These are phyloP conservation scores for Excoecaria cochinchinensis DNA, from an alignment of 345 rosid species.

Conservation along the genomic window DNA sequence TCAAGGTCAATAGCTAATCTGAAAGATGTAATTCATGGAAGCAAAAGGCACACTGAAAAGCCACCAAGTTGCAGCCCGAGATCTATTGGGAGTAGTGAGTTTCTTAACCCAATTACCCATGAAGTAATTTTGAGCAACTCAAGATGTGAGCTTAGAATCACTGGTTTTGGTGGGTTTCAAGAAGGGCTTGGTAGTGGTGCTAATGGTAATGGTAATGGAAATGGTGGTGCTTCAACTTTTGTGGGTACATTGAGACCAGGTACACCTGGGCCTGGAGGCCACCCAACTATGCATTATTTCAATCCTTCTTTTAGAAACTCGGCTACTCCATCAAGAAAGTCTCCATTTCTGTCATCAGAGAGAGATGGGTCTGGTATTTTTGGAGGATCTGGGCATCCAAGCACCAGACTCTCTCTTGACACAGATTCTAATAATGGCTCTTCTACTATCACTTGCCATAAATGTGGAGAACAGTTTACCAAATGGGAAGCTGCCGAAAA, in stretches of 20 bases:
- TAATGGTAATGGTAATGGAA: slow-evolving; percentile 11
- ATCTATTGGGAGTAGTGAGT: slow-evolving; percentile 98
- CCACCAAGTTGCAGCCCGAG: slow-evolving; percentile 97
- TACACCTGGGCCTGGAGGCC: slow-evolving; percentile 78
- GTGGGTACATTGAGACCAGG: slow-evolving; percentile 89
- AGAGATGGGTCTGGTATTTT: slow-evolving; percentile 54
- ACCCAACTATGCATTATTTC: slow-evolving; percentile 65
- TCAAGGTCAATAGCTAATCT: slow-evolving; percentile 99
- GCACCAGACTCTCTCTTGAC: slow-evolving; percentile 59
- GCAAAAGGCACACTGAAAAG: slow-evolving; percentile 85
- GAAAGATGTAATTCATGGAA: slow-evolving; percentile 96
- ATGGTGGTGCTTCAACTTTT: slow-evolving; percentile 51
- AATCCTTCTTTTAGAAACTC: slow-evolving; percentile 58
- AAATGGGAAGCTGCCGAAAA: slow-evolving; percentile 96
- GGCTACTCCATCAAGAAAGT: slow-evolving; percentile 56
- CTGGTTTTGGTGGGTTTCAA: slow-evolving; percentile 65
- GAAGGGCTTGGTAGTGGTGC: slow-evolving; percentile 39
- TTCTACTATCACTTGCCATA: slow-evolving; percentile 76
- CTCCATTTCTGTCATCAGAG: slow-evolving; percentile 43
- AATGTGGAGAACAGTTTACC: slow-evolving; percentile 90
- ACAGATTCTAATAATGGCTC: slow-evolving; percentile 55
- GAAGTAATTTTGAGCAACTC: slow-evolving; percentile 91
- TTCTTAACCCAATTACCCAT: slow-evolving; percentile 93
- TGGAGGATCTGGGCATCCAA: slow-evolving; percentile 43
- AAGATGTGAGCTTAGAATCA: slow-evolving; percentile 92